Evolutionary conservation across 257 asterid species (phyloP), one percentile per base, ranked within the genome.

Genomic region (Cynanchum wilfordii): DNA sequence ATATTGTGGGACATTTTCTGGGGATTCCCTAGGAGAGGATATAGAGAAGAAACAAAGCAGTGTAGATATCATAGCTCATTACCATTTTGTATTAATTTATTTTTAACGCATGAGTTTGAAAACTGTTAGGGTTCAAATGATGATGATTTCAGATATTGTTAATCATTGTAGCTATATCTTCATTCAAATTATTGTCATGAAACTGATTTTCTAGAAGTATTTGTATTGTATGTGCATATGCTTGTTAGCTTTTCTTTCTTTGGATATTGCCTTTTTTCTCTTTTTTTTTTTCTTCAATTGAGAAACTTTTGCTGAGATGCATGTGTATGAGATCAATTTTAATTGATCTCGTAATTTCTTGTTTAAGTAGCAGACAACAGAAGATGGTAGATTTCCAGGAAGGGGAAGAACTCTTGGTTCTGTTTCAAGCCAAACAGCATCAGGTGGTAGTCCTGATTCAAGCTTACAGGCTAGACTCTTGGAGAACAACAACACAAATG

Each of bases 301-400:
- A 33, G 54, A 17, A 63, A 19, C 49, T 36, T 64, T 64, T 64
- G 45, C 27, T 8, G 36, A 8, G 19, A 60, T 62, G 27, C 16
- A 10, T 38, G 49, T 56, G 6, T 20, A 12, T 2, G 25, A 67
- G 12, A 3, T 63, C 51, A 50, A 71, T 29, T 68, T 42, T 22
- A 7, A 60, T 8, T 69, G 65, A 69, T 74, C 66, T 72, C 50
- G 67, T 82, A 58, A 77, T 74, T 1, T 57, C 65, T 45, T 45
- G 55, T 33, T 66, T 58, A 60, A 64, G 29, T 75, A 84, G 84
- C 90, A 85, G 90, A 50, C 93, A 71, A 75, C 81, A 45, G 82
- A 83, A 78, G 87, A 77, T n/a, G 81, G 75, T 76, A 85, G 97
- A 80, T 92, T 90, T 85, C 98, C 97, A 36, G 98, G 98, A 78